Percentiles rank a stretch among this genome's conserved stretches.
Evolutionary conservation across 495 filamentous ascomycete genomes (phyloP).

Genomic region (Xylaria cubensis): DNA sequence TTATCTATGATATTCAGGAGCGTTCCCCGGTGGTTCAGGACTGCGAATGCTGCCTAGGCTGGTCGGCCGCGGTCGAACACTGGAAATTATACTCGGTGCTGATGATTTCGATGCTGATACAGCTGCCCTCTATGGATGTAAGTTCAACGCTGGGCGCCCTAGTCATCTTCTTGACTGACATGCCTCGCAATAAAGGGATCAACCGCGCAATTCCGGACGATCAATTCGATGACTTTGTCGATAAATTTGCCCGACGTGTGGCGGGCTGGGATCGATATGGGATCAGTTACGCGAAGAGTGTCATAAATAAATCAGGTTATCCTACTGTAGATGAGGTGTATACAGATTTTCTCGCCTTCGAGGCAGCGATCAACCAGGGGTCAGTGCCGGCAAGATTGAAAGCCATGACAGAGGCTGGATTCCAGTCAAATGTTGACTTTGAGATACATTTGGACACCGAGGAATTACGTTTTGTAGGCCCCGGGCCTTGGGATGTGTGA

Average conservation of each 20-base stretch:
- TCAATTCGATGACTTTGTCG: background rate
- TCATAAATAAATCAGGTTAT: background rate
- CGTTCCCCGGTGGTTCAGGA: background rate
- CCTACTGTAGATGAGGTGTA: background rate
- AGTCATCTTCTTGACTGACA: background rate
- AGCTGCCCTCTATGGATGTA: background rate
- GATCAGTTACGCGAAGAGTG: background rate
- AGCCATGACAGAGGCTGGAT: background rate
- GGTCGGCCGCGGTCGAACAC: background rate
- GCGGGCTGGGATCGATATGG: conserved; percentile 1
- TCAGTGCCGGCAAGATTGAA: background rate
- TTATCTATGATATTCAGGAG: background rate
- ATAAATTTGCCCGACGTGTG: background rate
- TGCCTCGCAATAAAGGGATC: background rate
- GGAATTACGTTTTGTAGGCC: background rate
- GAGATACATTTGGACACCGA: background rate
- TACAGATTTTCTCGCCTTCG: background rate
- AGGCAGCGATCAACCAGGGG: background rate
- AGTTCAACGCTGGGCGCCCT: background rate
- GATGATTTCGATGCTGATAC: conserved; percentile 7
- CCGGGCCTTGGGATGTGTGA: background rate
- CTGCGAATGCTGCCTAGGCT: background rate
- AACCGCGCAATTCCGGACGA: background rate
- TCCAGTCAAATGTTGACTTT: background rate
- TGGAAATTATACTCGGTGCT: background rate